Base-by-base conservation (phyloP, 176 grass and related monocot species). In the Otatea glauca region DNA sequence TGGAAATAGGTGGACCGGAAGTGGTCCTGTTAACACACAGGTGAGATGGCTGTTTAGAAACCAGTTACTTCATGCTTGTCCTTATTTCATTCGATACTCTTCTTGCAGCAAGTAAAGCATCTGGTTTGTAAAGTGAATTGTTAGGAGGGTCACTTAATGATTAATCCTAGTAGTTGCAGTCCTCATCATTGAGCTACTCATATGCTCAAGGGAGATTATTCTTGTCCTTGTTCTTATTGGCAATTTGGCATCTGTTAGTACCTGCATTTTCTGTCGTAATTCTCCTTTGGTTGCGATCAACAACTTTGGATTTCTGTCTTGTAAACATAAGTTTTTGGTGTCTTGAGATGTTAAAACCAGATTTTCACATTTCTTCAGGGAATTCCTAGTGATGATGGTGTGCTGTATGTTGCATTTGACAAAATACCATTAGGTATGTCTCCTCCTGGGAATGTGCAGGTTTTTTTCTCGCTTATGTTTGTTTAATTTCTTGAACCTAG, bases 371-470 rank as follows among this genome's bases (percentile, higher is more conserved):
- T 79, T 85, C 10, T 68, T 50, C 58, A 92, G 82, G 78, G 68
- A 77, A 85, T 81, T 85, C 77, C 32, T 16, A 58, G 77, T 74
- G 90, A 88, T 14, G 70, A 88, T 68, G 89, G 72, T 56, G 39
- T n/a, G 38, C 43, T 88, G 51, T 88, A 82, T 82, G 47, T 71
- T 79, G 65, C 58, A 12, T 77, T 88, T 67, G 67, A 83, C 20
- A 72, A 86, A 76, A 70, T 91, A 7, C 64, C 54, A 59, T 56
- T 43, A 80, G 85, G 76, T 85, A 71, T 45, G 61, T 29, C 55
- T 39, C 4, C 60, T 85, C 62, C 13, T 47, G 21, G 44, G 76
- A 67, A 69, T 20, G 39, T 45, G 1, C 12, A 18, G 15, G 32
- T 87, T 75, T 68, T 48, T 87, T 71, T 70, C 61, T 58, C 39